phyloP scores from a whole-genome alignment of 208 protist genomes.

The Crithidia mellificae region DNA sequence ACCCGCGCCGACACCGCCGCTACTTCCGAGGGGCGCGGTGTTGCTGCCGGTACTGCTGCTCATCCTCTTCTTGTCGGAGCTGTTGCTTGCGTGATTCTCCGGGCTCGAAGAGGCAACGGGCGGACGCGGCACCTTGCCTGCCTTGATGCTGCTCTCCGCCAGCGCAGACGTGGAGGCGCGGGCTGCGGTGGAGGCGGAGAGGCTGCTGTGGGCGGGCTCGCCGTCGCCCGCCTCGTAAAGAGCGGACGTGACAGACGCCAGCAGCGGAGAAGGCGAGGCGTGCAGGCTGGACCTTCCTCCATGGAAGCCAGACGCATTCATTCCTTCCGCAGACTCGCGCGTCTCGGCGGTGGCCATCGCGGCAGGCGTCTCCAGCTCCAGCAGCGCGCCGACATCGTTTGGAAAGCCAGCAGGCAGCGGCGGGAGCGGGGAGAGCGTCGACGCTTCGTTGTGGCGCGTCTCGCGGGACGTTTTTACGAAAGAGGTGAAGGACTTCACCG shows the following conservation, averaged over 20 bases:
- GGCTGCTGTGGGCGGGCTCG: background rate
- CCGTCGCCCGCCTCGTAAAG: background rate
- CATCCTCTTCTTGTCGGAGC: no score
- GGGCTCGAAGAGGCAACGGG: background rate
- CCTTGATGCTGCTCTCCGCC: background rate
- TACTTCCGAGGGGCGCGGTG: background rate
- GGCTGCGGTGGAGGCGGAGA: background rate
- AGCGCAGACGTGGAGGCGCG: background rate
- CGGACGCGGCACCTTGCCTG: background rate
- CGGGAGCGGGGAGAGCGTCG: background rate
- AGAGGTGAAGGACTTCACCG: background rate
- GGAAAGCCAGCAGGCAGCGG: background rate
- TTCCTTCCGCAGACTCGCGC: background rate
- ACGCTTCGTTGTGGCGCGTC: background rate
- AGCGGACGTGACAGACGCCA: background rate
- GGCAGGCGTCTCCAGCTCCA: background rate
- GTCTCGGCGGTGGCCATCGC: background rate
- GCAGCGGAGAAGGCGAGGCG: background rate
- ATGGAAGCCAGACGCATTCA: background rate
- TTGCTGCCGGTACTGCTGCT: background rate
- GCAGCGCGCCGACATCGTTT: background rate
- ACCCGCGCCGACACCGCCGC: background rate
- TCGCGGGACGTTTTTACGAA: conserved; percentile 2
- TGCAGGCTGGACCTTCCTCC: no score
- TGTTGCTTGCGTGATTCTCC: no score